These are phyloP conservation scores for Ogataea henricii DNA, from an alignment of 805 yeast genomes.

Conservation along the genomic window DNA sequence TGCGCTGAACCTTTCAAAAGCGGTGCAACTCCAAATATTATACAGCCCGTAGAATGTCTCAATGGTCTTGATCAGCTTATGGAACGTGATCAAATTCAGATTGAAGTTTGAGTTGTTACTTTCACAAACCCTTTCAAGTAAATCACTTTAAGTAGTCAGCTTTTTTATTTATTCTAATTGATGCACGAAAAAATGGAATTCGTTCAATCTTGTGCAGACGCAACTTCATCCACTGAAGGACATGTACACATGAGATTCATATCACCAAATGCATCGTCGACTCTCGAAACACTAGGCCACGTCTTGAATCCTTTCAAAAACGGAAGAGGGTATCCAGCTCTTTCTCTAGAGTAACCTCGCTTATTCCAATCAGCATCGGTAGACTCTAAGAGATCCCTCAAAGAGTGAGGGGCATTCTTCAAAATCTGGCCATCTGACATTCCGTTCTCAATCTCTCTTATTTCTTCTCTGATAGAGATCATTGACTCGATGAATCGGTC, in stretches of 20 bases:
- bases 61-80: too few species aligned
- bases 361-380: conserved; percentile 68
- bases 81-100: too few species aligned
- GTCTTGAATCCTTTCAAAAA: conserved; percentile 73
- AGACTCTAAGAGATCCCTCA: conserved; percentile 70
- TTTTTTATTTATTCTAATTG: too few species aligned
- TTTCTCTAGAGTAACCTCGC: conserved; percentile 88
- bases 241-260: conserved; percentile 91
- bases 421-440: conserved; percentile 68
- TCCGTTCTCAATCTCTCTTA: conserved; percentile 67
- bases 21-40: too few species aligned
- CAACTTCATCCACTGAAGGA: conserved; percentile 79
- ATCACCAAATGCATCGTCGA: conserved; percentile 95
- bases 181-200: not conserved
- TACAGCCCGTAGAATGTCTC: too few species aligned
- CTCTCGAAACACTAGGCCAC: conserved; percentile 94
- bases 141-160: too few species aligned
- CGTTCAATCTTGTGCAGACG: conserved; percentile 21
- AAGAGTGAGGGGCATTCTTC: conserved; percentile 91
- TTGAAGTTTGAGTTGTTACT: too few species aligned
- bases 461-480: conserved; percentile 80
- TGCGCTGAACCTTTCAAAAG: too few species aligned
- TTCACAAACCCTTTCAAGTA: too few species aligned
- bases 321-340: conserved; percentile 91
- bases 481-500: conserved; percentile 89